Percentiles rank a stretch among this genome's conserved stretches.
These are phyloP conservation scores for Corallochytrium limacisporum DNA, from an alignment of 78 protist genomes.

Conservation along the genomic window DNA sequence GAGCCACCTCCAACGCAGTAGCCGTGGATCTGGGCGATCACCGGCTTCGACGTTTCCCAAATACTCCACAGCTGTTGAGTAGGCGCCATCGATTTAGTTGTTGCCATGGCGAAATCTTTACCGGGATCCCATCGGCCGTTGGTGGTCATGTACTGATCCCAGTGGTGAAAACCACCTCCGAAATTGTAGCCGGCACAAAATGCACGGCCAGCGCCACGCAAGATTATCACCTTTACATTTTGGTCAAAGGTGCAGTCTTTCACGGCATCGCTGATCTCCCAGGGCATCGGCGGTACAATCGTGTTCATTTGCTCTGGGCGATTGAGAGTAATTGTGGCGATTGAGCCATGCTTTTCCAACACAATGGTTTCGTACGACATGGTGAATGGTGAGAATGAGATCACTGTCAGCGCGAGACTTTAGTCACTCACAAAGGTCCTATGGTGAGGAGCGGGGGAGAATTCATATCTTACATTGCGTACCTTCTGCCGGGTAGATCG, in stretches of 20 bases:
- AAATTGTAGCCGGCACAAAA: conserved; percentile 1
- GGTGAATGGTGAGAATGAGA: too few relatives aligned
- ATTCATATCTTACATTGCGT: too few relatives aligned
- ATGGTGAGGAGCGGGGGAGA: too few relatives aligned
- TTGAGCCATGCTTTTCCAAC: neutral
- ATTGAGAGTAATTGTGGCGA: neutral
- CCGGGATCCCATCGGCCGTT: neutral
- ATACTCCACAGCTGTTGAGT: too few relatives aligned
- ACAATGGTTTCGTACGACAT: too few relatives aligned
- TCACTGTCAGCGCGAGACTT: too few relatives aligned
- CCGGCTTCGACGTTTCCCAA: conserved; percentile 1
- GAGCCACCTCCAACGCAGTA: neutral
- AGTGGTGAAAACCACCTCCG: neutral
- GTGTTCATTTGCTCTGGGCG: conserved; percentile 4
- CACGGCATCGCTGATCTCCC: neutral
- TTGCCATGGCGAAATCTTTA: neutral
- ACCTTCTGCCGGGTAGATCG: too few relatives aligned
- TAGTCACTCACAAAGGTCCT: too few relatives aligned
- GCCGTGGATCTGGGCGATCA: neutral
- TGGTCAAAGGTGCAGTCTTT: too few relatives aligned
- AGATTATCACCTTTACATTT: neutral
- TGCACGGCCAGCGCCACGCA: neutral
- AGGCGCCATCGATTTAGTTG: neutral
- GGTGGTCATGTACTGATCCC: neutral
- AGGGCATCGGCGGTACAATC: neutral